Conservation (phyloP, 345 rosid genomes). For the Xanthoceras sorbifolium region DNA sequence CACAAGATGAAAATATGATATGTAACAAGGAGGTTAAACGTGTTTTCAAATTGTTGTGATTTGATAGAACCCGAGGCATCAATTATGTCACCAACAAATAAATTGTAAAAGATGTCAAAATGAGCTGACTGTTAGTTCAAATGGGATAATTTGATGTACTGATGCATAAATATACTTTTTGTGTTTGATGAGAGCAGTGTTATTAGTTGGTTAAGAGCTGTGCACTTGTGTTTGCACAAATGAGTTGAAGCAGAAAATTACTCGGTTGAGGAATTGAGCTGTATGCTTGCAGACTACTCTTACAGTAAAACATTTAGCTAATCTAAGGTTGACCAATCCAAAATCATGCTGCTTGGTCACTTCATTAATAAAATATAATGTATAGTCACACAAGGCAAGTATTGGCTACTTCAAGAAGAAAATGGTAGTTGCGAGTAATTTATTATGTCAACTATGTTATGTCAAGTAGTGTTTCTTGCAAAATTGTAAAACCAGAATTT, state of each 20-base stretch:
- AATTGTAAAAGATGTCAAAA: constrained; percentile 7
- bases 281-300: neutral
- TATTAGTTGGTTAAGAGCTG: neutral
- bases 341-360: neutral
- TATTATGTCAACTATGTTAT: too few relatives aligned
- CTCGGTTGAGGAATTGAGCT: neutral
- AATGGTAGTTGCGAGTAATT: neutral
- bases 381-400: neutral
- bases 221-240: neutral
- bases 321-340: neutral
- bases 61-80: neutral
- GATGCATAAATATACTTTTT: neutral
- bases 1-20: neutral
- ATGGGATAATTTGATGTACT: neutral
- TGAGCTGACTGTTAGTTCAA: neutral
- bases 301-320: neutral
- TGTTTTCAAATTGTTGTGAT: neutral
- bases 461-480: neutral
- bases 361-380: neutral
- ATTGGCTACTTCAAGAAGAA: neutral
- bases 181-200: neutral
- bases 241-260: neutral
- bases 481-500: neutral
- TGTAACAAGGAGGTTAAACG: neutral
- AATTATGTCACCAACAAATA: neutral